A percentile compares a stretch with the other conserved stretches of the same genome.
Conservation (phyloP, 163 green algal genomes). For the Coccomyxa subellipsoidea region DNA sequence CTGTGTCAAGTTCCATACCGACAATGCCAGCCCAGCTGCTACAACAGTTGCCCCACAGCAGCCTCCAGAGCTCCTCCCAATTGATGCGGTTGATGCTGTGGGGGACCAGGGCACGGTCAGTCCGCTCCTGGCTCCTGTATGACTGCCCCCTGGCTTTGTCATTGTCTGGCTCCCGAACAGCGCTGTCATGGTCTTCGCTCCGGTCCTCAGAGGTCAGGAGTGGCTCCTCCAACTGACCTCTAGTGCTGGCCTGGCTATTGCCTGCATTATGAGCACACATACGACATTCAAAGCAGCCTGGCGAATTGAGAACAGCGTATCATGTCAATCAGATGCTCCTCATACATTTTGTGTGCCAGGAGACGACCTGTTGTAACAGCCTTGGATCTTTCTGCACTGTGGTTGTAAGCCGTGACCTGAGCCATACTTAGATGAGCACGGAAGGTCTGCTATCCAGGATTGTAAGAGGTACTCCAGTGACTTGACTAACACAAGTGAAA, state of each 20-base stretch:
- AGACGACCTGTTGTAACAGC: background rate
- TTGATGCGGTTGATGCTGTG: conserved; percentile 27
- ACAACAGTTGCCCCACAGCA: background rate
- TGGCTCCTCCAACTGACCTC: conserved; percentile 4
- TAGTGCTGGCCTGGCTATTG: background rate
- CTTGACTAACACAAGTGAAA: background rate
- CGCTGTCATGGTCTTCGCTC: background rate
- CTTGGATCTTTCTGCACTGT: background rate
- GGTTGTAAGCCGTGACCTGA: background rate
- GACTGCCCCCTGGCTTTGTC: background rate
- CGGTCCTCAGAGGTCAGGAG: conserved; percentile 4
- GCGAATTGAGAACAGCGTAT: background rate
- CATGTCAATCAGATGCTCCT: background rate
- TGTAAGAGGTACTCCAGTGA: background rate
- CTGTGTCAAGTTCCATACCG: background rate
- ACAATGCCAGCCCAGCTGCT: background rate
- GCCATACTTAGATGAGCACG: background rate
- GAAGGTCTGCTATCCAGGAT: background rate
- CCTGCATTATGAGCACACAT: background rate
- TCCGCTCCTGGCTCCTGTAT: background rate
- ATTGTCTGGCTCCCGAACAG: background rate
- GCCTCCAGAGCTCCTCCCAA: conserved; percentile 25
- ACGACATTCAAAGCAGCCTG: background rate
- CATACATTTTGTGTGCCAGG: background rate
- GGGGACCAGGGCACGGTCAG: conserved; percentile 15